Base-by-base conservation (phyloP, 345 rosid species). In the Carallia brachiata region DNA sequence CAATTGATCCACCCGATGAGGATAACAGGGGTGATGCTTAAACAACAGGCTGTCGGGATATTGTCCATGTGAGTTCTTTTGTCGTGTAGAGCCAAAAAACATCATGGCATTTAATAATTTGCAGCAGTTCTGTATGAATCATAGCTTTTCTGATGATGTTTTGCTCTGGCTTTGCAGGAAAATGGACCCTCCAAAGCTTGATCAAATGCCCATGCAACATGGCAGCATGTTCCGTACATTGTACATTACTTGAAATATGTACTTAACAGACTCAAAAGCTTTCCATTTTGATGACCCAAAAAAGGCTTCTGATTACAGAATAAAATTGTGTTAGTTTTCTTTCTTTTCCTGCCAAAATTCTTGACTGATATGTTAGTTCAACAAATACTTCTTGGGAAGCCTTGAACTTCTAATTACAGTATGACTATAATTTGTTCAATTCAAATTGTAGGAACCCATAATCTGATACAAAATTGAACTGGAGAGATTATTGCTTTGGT, bases 1-100 rank as follows among this genome's bases (percentile, higher is more conserved):
- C 93, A 16, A 67, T 70, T 15, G 84, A 91, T 73, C 87, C 88
- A 54, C 74, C 84, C 63, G 90, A 85, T 8, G 89, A 85, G 10
- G 84, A 86, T 19, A 65, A 62, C 62, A 75, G 75, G 36, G 65
- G 75, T 27, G 69, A 62, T 61, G 34, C 80, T 53, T 77, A 53
- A 80, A 39, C 52, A 62, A 39, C 39, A 54, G 32, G 31, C 31
- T 28, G 30, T 17, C 37, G 44, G 27, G 36, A 53, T 27, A 52
- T 58, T 32, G 50, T 27, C 16, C 53, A 7, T 23, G n/a, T 19
- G 65, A 65, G 56, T 36, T 32, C 39, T 37, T 30, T 23, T 23
- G 2, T 16, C 17, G 37, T 18, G 30, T 23, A 12, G 37, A 47
- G 44, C 63, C 30, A 15, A 34, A 61, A 71, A 54, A 15, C 17